phyloP scores from a whole-genome alignment of 306 rosid genomes.

The Sicyos baderoa region DNA sequence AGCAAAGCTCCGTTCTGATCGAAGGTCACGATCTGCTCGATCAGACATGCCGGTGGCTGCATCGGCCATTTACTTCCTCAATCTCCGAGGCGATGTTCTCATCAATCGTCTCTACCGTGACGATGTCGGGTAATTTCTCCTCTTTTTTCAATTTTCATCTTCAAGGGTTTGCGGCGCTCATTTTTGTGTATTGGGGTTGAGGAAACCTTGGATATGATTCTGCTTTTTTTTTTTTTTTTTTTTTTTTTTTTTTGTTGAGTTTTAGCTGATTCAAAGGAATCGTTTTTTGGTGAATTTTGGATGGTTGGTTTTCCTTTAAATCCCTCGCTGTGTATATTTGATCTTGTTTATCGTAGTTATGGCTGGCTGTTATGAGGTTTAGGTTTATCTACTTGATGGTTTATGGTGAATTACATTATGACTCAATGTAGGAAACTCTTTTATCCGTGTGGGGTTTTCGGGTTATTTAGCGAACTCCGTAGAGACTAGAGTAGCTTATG shows the following conservation, averaged over 20 bases:
- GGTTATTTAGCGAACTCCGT: background rate
- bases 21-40: constrained; percentile 39
- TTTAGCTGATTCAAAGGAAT: background rate
- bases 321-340: background rate
- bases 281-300: background rate
- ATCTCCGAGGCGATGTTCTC: constrained; percentile 94
- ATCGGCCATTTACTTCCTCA: constrained; percentile 77
- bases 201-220: background rate
- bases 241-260: background rate
- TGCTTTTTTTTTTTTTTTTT: background rate
- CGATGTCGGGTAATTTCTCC: constrained; percentile 64
- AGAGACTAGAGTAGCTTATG: background rate
- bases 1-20: background rate
- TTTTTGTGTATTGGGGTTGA: background rate
- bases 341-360: background rate
- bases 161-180: background rate
- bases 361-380: background rate
- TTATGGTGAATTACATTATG: background rate
- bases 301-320: background rate
- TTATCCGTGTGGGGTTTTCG: background rate
- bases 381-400: background rate
- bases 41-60: constrained; percentile 94
- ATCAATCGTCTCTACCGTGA: constrained; percentile 95
- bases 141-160: background rate
- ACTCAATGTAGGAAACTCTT: too few species aligned